Percentiles rank a stretch among this genome's conserved stretches.
Conservation (phyloP, 441 rosid species). For the Euphorbia schlechtendalii region DNA sequence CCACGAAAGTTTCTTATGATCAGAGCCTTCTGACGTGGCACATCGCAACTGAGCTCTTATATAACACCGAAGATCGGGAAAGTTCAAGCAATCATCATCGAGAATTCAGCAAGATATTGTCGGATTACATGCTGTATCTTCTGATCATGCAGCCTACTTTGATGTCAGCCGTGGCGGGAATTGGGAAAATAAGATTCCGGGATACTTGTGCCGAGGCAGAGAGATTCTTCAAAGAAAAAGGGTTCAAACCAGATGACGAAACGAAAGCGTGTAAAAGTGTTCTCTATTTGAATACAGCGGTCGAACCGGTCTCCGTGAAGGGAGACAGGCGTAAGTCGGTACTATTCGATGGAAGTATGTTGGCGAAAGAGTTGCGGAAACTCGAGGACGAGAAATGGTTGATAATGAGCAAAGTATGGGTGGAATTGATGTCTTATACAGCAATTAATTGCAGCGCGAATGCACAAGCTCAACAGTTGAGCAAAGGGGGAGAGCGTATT, state of each 20-base stretch:
- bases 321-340: constrained; percentile 35
- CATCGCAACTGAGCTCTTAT: constrained; percentile 35
- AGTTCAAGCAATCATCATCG: background rate
- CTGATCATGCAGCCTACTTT: constrained; percentile 26
- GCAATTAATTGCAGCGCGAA: constrained; percentile 25
- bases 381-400: constrained; percentile 16
- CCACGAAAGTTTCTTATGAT: constrained; percentile 23
- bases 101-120: constrained; percentile 17
- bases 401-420: constrained; percentile 27
- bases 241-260: background rate
- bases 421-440: constrained; percentile 26
- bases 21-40: constrained; percentile 34
- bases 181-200: constrained; percentile 26
- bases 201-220: constrained; percentile 22
- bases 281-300: constrained; percentile 19
- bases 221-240: constrained; percentile 15
- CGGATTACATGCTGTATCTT: constrained; percentile 29
- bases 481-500: constrained; percentile 32
- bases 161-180: constrained; percentile 26
- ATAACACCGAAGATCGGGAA: background rate
- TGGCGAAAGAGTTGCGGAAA: constrained; percentile 9
- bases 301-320: constrained; percentile 15
- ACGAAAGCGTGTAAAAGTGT: constrained; percentile 15
- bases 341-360: constrained; percentile 25
- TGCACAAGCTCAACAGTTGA: constrained; percentile 30